Evolutionary conservation across 202 grass and related monocot species (phyloP).

Genomic region (Carex arenaria): DNA sequence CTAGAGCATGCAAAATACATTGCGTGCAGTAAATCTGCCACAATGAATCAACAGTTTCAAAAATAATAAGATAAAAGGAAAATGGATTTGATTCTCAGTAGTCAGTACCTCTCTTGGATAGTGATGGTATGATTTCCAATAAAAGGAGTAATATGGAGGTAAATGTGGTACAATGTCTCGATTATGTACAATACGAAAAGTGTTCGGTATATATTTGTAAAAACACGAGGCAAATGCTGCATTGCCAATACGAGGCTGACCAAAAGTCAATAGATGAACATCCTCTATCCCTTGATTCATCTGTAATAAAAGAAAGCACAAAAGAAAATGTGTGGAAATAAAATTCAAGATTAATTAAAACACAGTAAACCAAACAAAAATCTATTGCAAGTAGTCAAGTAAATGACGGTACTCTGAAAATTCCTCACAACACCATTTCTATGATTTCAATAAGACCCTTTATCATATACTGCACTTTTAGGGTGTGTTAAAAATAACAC

Average conservation of each 20-base stretch:
- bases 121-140: constrained; percentile 58
- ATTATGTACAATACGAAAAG: constrained; percentile 59
- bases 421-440: background rate
- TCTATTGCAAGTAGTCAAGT: background rate
- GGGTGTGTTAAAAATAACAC: background rate
- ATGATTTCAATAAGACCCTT: background rate
- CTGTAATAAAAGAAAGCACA: constrained; percentile 30
- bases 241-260: constrained; percentile 91
- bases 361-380: background rate
- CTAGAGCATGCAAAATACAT: background rate
- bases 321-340: background rate
- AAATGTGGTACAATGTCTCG: constrained; percentile 81
- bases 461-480: background rate
- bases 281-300: constrained; percentile 52
- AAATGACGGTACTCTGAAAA: background rate
- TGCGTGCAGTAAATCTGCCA: background rate
- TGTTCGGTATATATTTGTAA: constrained; percentile 46
- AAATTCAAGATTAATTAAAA: background rate
- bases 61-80: background rate
- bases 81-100: constrained; percentile 17
- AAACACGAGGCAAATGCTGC: constrained; percentile 67
- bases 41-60: background rate
- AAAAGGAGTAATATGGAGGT: constrained; percentile 78
- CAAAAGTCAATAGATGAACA: constrained; percentile 81
- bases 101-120: constrained; percentile 82